A percentile compares a stretch with the other conserved stretches of the same genome.
These are phyloP conservation scores for Wallacemonas sp. DNA, from an alignment of 208 protist genomes.

Conservation along the genomic window DNA sequence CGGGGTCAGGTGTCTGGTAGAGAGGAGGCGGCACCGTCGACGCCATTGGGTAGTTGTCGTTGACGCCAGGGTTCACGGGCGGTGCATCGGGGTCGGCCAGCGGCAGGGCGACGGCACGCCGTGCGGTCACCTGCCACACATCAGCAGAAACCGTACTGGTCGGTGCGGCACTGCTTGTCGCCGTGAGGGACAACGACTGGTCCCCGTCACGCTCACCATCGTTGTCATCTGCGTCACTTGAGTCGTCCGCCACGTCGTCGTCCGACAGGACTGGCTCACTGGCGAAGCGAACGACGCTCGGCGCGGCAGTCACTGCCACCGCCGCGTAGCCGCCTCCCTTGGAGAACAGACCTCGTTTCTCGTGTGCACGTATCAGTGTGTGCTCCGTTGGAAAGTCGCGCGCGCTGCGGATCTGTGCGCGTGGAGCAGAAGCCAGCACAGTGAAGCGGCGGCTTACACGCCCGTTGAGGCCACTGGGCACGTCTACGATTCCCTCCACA, in stretches of 20 bases:
- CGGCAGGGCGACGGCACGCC: too few relatives aligned
- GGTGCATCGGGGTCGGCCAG: too few relatives aligned
- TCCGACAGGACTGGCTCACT: slow-evolving; percentile 4
- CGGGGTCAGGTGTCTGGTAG: neutral
- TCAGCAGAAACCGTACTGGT: too few relatives aligned
- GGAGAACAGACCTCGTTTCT: neutral
- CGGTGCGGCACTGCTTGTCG: neutral
- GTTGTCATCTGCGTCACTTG: neutral
- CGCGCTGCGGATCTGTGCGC: neutral
- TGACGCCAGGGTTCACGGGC: too few relatives aligned
- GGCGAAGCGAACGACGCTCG: neutral
- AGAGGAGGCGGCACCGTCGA: neutral
- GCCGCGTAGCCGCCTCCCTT: neutral
- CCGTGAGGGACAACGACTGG: neutral
- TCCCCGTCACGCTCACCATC: neutral
- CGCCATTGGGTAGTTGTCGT: too few relatives aligned
- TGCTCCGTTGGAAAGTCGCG: neutral
- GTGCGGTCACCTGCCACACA: too few relatives aligned
- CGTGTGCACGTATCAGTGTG: neutral
- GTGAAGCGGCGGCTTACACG: slow-evolving; percentile 7
- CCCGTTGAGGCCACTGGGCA: slow-evolving; percentile 39
- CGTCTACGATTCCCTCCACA: slow-evolving; percentile 26
- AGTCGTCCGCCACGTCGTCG: neutral
- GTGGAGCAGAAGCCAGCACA: neutral
- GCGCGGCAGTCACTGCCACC: neutral